These are phyloP conservation scores for Penicillium alfredii DNA, from an alignment of 495 filamentous ascomycete species.

Conservation along the genomic window DNA sequence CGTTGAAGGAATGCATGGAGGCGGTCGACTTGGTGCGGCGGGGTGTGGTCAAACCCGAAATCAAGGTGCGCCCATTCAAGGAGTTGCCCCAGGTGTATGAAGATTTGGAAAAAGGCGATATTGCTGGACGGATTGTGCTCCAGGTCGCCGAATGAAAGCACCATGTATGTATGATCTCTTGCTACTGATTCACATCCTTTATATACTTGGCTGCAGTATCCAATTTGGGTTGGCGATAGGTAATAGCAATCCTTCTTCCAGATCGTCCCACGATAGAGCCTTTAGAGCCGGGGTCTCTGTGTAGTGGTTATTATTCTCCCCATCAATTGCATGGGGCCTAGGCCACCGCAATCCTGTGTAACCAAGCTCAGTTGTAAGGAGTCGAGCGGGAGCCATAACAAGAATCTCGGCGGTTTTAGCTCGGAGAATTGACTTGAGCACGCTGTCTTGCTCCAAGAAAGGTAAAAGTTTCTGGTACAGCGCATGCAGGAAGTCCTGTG, in stretches of 20 bases:
- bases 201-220: background rate
- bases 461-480: constrained; percentile 28
- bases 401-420: constrained; percentile 27
- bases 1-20: constrained; percentile 47
- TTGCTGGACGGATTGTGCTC: constrained; percentile 36
- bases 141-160: constrained; percentile 26
- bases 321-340: background rate
- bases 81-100: constrained; percentile 41
- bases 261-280: background rate
- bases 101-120: constrained; percentile 43
- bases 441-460: constrained; percentile 24
- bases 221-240: background rate
- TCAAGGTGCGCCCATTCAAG: constrained; percentile 39
- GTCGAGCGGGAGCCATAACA: constrained; percentile 19
- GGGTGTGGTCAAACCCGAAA: constrained; percentile 42
- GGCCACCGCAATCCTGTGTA: background rate
- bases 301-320: background rate
- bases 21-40: constrained; percentile 42
- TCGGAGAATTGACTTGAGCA: constrained; percentile 25
- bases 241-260: background rate
- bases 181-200: background rate
- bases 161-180: background rate
- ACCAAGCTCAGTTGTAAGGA: constrained; percentile 7
- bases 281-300: background rate
- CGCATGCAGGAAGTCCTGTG: constrained; percentile 28